Base-by-base conservation (phyloP, 805 yeast genomes). In the Ogataea salicorniae region DNA sequence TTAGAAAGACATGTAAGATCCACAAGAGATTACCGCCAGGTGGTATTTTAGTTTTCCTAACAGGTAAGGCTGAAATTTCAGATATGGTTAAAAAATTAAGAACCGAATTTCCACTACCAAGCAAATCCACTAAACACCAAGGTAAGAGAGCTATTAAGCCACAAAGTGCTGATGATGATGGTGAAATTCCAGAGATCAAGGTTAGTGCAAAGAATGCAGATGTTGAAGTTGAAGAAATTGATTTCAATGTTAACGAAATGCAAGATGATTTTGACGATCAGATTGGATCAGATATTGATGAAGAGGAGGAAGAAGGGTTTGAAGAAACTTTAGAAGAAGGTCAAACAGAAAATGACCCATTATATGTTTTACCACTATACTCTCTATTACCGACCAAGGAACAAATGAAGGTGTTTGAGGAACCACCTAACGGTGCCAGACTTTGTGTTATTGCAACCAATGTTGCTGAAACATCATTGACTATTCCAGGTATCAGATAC, bases 401-500 rank as follows among this genome's bases (percentile, higher is more conserved):
- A 60, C 99, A 94, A 69, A 83, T 94, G 90, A 87, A 83, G 61
- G 95, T 94, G 2, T 94, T 94, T 62, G 79, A 87, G 47, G 72
- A 74, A 0, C 95, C 97, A 2, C 99, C 99, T 3, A 69, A 71
- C 23, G 96, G 95, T 5, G 77, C 90, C 37, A 75, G 99, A 58
- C 66, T 94, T 9, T 90, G 97, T 72, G 85, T 94, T 37, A 88
- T 94, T 33, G 96, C 99, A 5, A 94, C 99, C 1, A 94, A 94
- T 62, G 95, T 94, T 48, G 99, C 99, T 0, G 99, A 94, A 65
- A 94, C 99, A 0, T 90, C 97, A 1, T 75, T 94, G 62, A 94
- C 99, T 0, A 94, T 94, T 57, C 99, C 99, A 0, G 95, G 95
- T 9, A 87, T 95, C 36, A 73, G 95, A 48, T 94, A 94, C 61